Percentiles rank a stretch among this genome's conserved stretches.
These are phyloP conservation scores for Plantago lanceolata DNA, from an alignment of 305 asterid species.

Conservation along the genomic window DNA sequence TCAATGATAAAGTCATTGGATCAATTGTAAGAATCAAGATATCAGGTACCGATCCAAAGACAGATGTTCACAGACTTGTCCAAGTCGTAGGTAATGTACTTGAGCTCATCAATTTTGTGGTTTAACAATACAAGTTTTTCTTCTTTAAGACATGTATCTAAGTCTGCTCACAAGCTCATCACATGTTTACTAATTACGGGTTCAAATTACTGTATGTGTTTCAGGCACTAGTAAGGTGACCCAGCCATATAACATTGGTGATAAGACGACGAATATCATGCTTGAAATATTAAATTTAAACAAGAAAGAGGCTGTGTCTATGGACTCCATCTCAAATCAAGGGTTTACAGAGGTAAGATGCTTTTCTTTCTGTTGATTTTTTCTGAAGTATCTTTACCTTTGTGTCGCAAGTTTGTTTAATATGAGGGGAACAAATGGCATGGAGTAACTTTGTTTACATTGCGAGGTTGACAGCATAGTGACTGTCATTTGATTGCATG, in stretches of 20 bases:
- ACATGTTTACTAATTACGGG: constrained; percentile 5
- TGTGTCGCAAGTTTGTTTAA: neutral
- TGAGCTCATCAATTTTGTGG: constrained; percentile 9
- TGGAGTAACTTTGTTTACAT: neutral
- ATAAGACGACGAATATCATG: constrained; percentile 58
- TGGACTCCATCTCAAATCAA: constrained; percentile 78
- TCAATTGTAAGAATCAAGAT: constrained; percentile 78
- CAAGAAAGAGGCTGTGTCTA: constrained; percentile 67
- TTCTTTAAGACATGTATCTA: constrained; percentile 5
- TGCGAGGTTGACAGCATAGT: too few relatives aligned
- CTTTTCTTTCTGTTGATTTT: constrained; percentile 20
- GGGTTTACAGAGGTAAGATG: constrained; percentile 75
- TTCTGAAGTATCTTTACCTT: constrained; percentile 5
- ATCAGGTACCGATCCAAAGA: constrained; percentile 67
- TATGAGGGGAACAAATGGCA: neutral
- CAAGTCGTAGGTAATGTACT: constrained; percentile 77
- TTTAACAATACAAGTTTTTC: constrained; percentile 14
- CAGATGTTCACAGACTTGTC: constrained; percentile 83
- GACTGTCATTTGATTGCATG: too few relatives aligned
- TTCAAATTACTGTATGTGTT: constrained; percentile 20
- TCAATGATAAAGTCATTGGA: constrained; percentile 62
- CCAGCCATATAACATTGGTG: constrained; percentile 69
- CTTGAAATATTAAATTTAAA: constrained; percentile 80
- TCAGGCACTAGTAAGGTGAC: constrained; percentile 70
- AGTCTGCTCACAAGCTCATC: constrained; percentile 3